Base-by-base conservation (phyloP, 164 flowering plant genomes). In the Vitis labrusca region DNA sequence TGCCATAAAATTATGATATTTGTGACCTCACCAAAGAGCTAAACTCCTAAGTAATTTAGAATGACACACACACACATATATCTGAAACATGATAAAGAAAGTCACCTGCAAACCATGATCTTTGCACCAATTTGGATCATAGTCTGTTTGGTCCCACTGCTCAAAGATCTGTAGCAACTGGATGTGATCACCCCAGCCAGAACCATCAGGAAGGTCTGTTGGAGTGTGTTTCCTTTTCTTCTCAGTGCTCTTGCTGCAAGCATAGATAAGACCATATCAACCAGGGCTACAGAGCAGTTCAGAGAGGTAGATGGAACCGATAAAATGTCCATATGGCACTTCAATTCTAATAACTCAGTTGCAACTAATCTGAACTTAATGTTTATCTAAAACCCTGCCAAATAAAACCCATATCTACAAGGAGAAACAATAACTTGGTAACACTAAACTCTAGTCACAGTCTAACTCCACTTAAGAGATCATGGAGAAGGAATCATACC, bases 101-200 rank as follows among this genome's bases (percentile, higher is more conserved):
- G 7, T n/a, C 79, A 89, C 97, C 92, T 93, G 93, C 78, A 96
- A 78, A 63, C 76, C 81, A 76, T 85, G 76, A 51, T 96, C 93
- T 76, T 80, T 88, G 85, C 97, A 91, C 99, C 98, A 95, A 9
- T 78, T 82, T 56, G 84, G 68, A 64, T 86, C 86, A 74, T 88
- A 92, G 75, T 85, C 74, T 29, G 70, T 82, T 71, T 72, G 78
- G 75, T 88, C 87, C 99, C 98, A 93, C 15, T 68, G 67, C 79
- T 90, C 97, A 80, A 32, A 96, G 65, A 93, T 83, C 76, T 96
- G 98, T 59, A 95, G 90, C 79, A 95, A 78, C 71, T 95, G 98
- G 64, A 91, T 93, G 82, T 95, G 99, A 81, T 95, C 99, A 57
- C 99, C 99, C 86, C 76, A 89, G 68, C 99, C 99, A 76, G 85